Evolutionary conservation across 2,329 filamentous ascomycete species (phyloP).

Genomic region (Elsinoe fawcettii): DNA sequence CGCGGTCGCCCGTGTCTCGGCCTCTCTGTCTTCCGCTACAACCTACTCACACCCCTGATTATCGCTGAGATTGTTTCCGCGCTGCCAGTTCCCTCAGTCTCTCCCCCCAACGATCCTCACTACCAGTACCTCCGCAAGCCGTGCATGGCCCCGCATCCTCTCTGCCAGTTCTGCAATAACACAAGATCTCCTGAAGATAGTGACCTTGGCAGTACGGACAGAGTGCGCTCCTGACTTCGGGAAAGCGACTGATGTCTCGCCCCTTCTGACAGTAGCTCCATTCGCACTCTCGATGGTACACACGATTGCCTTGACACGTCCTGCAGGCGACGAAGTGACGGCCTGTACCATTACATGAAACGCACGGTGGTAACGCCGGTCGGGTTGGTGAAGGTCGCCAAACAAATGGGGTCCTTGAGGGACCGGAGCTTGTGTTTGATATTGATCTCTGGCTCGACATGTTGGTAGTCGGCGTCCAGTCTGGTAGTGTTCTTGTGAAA

Average conservation of each 20-base stretch:
- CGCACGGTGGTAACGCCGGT: background rate
- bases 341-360: background rate
- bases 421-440: background rate
- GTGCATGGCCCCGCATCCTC: background rate
- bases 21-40: too few species aligned
- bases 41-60: too few species aligned
- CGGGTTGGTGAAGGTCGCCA: background rate
- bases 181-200: background rate
- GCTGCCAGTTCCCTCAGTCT: background rate
- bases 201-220: background rate
- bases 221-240: background rate
- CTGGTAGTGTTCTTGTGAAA: background rate
- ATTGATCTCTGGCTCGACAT: background rate
- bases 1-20: too few species aligned
- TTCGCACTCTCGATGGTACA: background rate
- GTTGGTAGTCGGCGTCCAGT: background rate
- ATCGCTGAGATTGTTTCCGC: background rate
- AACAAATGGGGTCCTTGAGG: background rate
- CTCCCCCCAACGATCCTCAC: background rate
- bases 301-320: background rate
- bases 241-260: background rate
- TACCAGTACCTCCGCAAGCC: background rate
- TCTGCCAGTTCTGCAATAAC: background rate
- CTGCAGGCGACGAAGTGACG: background rate
- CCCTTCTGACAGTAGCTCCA: conserved; percentile 3